Evolutionary conservation across 768 basidiomycete species (phyloP).

Genomic region (Fomitopsis pulvina): DNA sequence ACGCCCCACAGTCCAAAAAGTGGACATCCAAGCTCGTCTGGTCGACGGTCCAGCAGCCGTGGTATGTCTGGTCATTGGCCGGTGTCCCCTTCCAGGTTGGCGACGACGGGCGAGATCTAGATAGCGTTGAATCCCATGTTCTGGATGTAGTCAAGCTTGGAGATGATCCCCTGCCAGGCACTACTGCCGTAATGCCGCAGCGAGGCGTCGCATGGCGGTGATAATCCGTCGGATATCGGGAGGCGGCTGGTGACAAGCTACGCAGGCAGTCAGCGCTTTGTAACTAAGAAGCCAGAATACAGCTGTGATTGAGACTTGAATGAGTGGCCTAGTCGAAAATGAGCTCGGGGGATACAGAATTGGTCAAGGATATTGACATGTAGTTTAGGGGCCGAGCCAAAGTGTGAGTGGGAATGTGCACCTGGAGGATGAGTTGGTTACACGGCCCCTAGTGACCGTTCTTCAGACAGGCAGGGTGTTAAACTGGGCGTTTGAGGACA

Average conservation of each 20-base stretch:
- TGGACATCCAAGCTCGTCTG: conserved; percentile 41
- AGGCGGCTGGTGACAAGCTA: conserved; percentile 54
- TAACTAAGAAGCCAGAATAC: background rate
- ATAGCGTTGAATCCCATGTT: conserved; percentile 56
- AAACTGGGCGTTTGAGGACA: too few relatives aligned
- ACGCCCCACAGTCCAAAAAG: conserved; percentile 46
- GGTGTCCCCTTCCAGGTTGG: conserved; percentile 42
- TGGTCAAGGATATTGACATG: too few relatives aligned
- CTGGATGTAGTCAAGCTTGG: conserved; percentile 57
- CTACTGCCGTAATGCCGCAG: conserved; percentile 51
- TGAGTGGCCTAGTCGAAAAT: too few relatives aligned
- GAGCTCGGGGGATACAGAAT: too few relatives aligned
- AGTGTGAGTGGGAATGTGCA: too few relatives aligned
- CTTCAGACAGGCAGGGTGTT: too few relatives aligned
- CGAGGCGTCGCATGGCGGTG: conserved; percentile 37
- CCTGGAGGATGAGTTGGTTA: too few relatives aligned
- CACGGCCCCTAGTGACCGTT: too few relatives aligned
- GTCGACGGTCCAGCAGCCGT: conserved; percentile 54
- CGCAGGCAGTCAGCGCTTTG: too few relatives aligned
- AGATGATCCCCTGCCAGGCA: conserved; percentile 43
- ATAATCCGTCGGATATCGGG: conserved; percentile 37
- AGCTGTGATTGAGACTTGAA: too few relatives aligned
- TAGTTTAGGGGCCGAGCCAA: too few relatives aligned
- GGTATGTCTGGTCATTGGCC: conserved; percentile 51
- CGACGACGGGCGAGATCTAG: conserved; percentile 51